Base-by-base conservation (phyloP, 1,139 yeast genomes). In the Pichia kudriavzevii region DNA sequence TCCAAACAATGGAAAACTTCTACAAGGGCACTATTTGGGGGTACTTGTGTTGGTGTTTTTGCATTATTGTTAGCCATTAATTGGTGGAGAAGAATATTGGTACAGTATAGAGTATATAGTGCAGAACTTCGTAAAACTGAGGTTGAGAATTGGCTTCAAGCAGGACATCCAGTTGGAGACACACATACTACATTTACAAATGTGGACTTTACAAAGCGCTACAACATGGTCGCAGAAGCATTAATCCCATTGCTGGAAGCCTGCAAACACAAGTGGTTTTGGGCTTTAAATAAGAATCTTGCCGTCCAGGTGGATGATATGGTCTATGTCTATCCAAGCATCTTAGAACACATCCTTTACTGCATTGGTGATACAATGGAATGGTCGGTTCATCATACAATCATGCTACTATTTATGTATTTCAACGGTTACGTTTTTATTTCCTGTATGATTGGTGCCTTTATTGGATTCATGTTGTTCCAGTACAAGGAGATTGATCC, bases 391-490 rank as follows among this genome's bases (percentile, higher is more conserved):
- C 72, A 77, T 11, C 78, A 78, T 51, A 58, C 77, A 35, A 68
- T 78, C 47, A 79, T 78, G 82, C 64, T 79, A 58, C 57, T 78
- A 42, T 77, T 76, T 58, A 79, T 78, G 85, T 76, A 76, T 61
- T 78, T 73, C 60, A 78, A 78, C 48, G 84, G 85, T 13, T 78
- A 75, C 52, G 67, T 78, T 26, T 71, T 76, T 39, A 72, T 78
- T 39, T 69, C 76, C 22, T 74, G 80, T 53, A 63, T 76, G 41
- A 56, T 77, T 32, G 84, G 84, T n/a, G 81, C 80, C 1, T 55
- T 74, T 21, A 48, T 74, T 32, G 84, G 84, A 2, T 69, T 69
- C 52, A 51, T 75, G 18, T 36, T 71, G n/a, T 72, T 72, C 53
- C 60, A 66, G 12, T 63, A 60, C 38, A 73, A 70, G 41, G 64